A percentile compares a stretch with the other conserved stretches of the same genome.
phyloP scores from a whole-genome alignment of 352 stramenopile genomes.

The Globisporangium middletonii region DNA sequence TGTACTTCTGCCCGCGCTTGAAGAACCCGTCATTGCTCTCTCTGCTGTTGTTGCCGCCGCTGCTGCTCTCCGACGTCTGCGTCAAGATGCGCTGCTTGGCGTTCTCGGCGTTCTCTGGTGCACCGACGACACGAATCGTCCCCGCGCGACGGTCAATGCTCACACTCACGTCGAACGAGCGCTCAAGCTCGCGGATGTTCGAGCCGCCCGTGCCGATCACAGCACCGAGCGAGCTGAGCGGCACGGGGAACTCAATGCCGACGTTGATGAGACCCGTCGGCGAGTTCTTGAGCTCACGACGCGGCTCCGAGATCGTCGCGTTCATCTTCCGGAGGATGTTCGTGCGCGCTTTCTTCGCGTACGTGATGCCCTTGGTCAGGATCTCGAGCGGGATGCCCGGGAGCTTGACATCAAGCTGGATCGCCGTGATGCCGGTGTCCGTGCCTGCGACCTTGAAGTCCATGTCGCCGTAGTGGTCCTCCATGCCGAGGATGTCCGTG shows the following conservation, averaged over 20 bases:
- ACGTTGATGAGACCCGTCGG: constrained; percentile 32
- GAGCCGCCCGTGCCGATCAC: constrained; percentile 72
- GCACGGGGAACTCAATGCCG: constrained; percentile 57
- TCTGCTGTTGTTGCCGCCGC: constrained; percentile 1
- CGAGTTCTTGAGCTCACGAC: constrained; percentile 43
- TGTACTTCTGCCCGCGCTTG: constrained; percentile 85
- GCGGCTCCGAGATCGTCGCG: constrained; percentile 49
- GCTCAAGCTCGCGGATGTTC: constrained; percentile 73
- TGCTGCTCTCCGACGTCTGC: constrained; percentile 23
- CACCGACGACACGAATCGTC: constrained; percentile 85
- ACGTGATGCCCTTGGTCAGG: constrained; percentile 80
- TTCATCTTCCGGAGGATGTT: constrained; percentile 87
- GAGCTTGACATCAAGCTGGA: constrained; percentile 97
- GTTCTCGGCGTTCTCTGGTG: constrained; percentile 59
- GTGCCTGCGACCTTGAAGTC: constrained; percentile 97
- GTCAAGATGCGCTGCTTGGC: constrained; percentile 70
- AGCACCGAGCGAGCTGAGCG: constrained; percentile 42
- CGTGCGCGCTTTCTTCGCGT: constrained; percentile 73
- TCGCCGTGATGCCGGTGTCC: constrained; percentile 87
- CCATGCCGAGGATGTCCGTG: constrained; percentile 96
- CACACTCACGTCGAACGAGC: constrained; percentile 47
- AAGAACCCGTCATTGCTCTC: constrained; percentile 46
- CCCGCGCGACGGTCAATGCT: constrained; percentile 84
- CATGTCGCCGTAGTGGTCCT: constrained; percentile 98
- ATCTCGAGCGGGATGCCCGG: constrained; percentile 79